phyloP scores from a whole-genome alignment of 148 eudicot species.

The Rhododendron mucronatum region DNA sequence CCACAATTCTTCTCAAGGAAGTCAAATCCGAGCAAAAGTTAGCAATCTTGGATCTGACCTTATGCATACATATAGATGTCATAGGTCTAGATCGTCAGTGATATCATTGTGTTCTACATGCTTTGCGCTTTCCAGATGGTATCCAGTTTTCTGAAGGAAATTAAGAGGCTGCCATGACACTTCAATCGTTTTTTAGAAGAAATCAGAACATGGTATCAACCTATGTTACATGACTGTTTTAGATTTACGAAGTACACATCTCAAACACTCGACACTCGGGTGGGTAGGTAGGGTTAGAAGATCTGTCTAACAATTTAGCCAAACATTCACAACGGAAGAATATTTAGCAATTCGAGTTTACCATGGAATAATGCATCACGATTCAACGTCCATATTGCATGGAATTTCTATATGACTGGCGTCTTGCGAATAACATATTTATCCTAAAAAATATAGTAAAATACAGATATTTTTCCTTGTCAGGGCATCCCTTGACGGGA shows the following conservation, averaged over 20 bases:
- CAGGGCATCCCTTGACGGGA: neutral
- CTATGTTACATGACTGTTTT: neutral
- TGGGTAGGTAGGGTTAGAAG: neutral
- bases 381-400: neutral
- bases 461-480: neutral
- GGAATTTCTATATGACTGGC: neutral
- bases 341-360: neutral
- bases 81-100: neutral
- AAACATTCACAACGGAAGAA: neutral
- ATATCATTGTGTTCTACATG: neutral
- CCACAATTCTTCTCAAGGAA: conserved; percentile 93
- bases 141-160: neutral
- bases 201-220: neutral
- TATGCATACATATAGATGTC: neutral
- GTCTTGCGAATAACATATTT: neutral
- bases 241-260: neutral
- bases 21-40: conserved; percentile 91
- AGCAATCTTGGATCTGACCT: conserved; percentile 38
- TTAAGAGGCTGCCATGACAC: neutral
- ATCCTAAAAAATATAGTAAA: neutral
- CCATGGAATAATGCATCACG: neutral
- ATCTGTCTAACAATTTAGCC: neutral
- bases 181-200: neutral
- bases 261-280: neutral
- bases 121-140: neutral